Conservation (phyloP, 1,284 basidiomycete genomes). For the Cystobasidiaceae sp. region DNA sequence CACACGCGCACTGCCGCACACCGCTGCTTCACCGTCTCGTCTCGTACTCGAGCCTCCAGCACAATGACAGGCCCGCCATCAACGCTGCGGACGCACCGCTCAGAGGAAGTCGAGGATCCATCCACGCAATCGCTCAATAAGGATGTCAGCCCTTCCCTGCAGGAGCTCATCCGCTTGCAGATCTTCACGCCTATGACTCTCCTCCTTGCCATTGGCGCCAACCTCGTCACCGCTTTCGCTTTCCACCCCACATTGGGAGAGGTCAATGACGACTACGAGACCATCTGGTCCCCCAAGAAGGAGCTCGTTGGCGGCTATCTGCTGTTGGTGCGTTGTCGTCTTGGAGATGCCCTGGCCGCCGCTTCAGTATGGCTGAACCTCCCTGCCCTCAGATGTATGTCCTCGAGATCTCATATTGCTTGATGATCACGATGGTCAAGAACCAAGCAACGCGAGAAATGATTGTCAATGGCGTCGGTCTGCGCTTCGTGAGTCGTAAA, state of each 20-base stretch:
- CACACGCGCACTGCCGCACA: no score
- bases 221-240: conserved; percentile 29
- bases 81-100: conserved; percentile 22
- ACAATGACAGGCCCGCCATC: conserved; percentile 7
- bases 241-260: conserved; percentile 31
- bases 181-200: conserved; percentile 31
- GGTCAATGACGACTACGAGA: conserved; percentile 34
- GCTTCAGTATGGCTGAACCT: no score
- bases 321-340: conserved; percentile 22
- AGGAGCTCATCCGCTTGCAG: conserved; percentile 33
- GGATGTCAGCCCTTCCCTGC: conserved; percentile 18
- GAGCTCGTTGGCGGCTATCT: conserved; percentile 33
- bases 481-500: conserved; percentile 24
- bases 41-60: no score
- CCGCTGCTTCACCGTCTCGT: no score
- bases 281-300: conserved; percentile 33
- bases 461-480: conserved; percentile 32
- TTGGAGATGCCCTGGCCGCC: no score
- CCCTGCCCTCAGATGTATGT: conserved; percentile 17
- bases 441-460: conserved; percentile 31
- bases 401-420: conserved; percentile 33
- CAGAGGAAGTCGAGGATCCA: conserved; percentile 13
- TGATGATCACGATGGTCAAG: conserved; percentile 30
- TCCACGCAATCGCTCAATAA: conserved; percentile 13
- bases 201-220: conserved; percentile 20